Evolutionary conservation across 2,329 filamentous ascomycete species (phyloP), one percentile per base, ranked within the genome.

Genomic region (Phyllosticta citrichinensis): DNA sequence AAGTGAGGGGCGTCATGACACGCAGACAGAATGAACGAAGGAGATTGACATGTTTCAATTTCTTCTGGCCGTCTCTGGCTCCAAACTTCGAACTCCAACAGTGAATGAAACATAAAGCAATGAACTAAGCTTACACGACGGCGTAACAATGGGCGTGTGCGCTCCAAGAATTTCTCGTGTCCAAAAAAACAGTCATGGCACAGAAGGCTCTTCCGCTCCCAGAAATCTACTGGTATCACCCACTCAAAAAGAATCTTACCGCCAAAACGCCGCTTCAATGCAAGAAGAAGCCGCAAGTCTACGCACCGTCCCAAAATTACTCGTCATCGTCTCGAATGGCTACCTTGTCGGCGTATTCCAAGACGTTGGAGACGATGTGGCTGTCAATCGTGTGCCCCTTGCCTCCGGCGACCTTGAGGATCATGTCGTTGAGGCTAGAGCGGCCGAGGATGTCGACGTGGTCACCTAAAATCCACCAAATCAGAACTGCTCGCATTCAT

Each of bases 401-500:
- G 0, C 94, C 94, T 0, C 91, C 91, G 0, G 91, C 94, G 10
- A 99, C 87, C 58, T 86, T 82, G 62, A 99, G 75, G 55, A 99
- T 87, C 56, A 97, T 77, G 73, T 99, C 94, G 69, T 99, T 99
- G 25, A 99, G 80, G 33, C 85, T 91, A 66, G 91, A 86, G 30
- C 94, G 80, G 0, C 94, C 94, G 2, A 99, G 80, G 62, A 99
- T 99, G 71, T 99, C 94, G 57, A 99, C 94, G 70, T 99, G 94
- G 70, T 99, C 94, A 14, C 91, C 92, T 72, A 24, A 30, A 55
- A 9, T 47, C 11, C 6, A 2, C 17, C 1, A 8, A 17, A 6
- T 47, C 5, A 47, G 19, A 50, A 19, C 17, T 19, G 52, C 57
- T 20, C 61, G 62, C 17, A 40, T 27, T 10, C 9, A 20, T 52